A percentile compares a stretch with the other conserved stretches of the same genome.
These are phyloP conservation scores for Gossypium herbaceum DNA, from an alignment of 345 rosid species.

Conservation along the genomic window DNA sequence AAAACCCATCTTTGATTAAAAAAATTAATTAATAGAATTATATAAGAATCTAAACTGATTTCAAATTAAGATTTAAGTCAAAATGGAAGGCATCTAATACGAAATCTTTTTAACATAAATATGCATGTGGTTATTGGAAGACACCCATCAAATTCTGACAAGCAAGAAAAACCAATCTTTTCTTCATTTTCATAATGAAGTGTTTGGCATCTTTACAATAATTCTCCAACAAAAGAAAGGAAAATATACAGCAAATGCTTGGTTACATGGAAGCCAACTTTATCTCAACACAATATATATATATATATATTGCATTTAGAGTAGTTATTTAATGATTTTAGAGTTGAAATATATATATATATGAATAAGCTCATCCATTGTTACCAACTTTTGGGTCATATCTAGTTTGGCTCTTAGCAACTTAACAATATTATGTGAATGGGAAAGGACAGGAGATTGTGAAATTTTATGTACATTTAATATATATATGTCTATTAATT, in stretches of 20 bases:
- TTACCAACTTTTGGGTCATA: conserved; percentile 7
- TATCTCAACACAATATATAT: neutral
- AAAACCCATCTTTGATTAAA: too few species aligned
- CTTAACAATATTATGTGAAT: neutral
- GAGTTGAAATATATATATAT: neutral
- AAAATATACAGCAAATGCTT: neutral
- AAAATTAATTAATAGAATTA: too few species aligned
- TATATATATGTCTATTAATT: neutral
- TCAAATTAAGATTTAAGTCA: too few species aligned
- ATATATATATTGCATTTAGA: neutral
- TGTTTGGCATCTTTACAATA: neutral
- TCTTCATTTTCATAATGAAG: neutral
- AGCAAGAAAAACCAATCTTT: neutral
- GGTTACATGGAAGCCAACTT: neutral
- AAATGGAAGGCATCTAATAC: too few species aligned
- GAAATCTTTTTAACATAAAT: too few species aligned
- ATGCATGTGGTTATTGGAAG: neutral
- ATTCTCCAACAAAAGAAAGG: neutral
- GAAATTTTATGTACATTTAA: neutral
- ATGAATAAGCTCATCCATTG: neutral
- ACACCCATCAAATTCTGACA: neutral
- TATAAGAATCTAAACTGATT: too few species aligned
- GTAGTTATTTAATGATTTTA: conserved; percentile 1
- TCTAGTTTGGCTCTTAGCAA: neutral
- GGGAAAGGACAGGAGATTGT: neutral